Evolutionary conservation across 192 early-diverging fungal genomes (phyloP), one percentile per base, ranked within the genome.

Genomic region (Thamnidium elegans): DNA sequence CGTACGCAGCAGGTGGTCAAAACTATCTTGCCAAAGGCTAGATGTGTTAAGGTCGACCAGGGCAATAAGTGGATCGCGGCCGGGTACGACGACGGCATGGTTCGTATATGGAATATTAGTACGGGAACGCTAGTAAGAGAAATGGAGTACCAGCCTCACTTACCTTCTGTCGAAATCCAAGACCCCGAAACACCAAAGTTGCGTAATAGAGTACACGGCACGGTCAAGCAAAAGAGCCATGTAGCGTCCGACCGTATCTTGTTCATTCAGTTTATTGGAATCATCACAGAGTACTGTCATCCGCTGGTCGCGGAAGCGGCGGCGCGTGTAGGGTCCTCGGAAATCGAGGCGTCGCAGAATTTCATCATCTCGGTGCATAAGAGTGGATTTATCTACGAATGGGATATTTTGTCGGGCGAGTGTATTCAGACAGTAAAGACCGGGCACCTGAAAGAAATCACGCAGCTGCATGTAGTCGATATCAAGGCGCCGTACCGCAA

Each of bases 401-500:
- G 73, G 73, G 68, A 75, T 21, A 26, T 75, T n/a, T 26, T 58
- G 1, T 47, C 64, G 9, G 65, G 73, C 11, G 73, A 75, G 36
- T 70, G 67, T 36, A 53, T 70, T 6, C 62, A 75, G 6, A 52
- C 63, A 0, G 30, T 70, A 4, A 10, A 32, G 11, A 58, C 58
- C 39, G 59, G 50, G 7, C 67, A 69, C n/a, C n/a, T 30, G 1
- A 63, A 19, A 48, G 67, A 59, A 6, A 52, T 69, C 3, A 55
- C 60, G 17, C 42, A 34, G 21, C 26, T 69, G 9, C 67, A 69
- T 26, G 42, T 53, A 7, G 60, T 34, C 5, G 48, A 62, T 31
- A 32, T 42, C 21, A 54, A 60, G 31, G 64, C 70, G 0, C 58
- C 64, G 2, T 44, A 62, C 36, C 56, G 64, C 6, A 65, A 61